phyloP scores from a whole-genome alignment of 306 rosid species.

The Vigna unguiculata region DNA sequence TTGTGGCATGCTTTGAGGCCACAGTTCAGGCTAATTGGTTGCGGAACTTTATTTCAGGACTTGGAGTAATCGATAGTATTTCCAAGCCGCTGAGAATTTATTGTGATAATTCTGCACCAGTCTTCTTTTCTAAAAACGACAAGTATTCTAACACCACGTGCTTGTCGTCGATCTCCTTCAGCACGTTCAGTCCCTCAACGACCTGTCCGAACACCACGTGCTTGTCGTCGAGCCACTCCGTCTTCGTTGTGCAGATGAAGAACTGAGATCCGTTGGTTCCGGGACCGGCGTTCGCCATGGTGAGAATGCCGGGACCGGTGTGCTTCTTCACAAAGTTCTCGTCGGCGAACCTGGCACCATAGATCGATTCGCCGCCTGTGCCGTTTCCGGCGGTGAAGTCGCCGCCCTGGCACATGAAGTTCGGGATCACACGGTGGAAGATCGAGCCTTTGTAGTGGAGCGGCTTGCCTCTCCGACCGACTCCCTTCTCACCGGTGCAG shows the following conservation, averaged over 20 bases:
- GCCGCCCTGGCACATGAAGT: background rate
- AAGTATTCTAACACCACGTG: no score
- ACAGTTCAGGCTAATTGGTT: no score
- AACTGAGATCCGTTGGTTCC: constrained; percentile 93
- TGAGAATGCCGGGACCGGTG: background rate
- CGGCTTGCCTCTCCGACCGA: background rate
- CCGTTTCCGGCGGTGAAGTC: constrained; percentile 31
- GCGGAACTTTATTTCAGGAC: no score
- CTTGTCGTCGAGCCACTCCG: constrained; percentile 87
- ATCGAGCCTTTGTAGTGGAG: background rate
- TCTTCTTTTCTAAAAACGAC: no score
- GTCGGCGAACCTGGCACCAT: background rate
- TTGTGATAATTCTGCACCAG: no score
- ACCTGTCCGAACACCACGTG: constrained; percentile 86
- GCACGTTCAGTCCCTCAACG: constrained; percentile 38
- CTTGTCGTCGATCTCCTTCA: background rate
- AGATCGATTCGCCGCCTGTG: background rate
- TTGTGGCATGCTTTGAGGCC: no score
- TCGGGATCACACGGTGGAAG: constrained; percentile 6
- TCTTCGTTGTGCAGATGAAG: constrained; percentile 81
- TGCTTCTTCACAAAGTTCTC: constrained; percentile 17
- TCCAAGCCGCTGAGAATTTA: no score
- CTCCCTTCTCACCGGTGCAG: constrained; percentile 4
- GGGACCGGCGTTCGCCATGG: constrained; percentile 60
- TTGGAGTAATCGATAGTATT: no score